Base-by-base conservation (phyloP, 805 yeast genomes). In the Saturnispora quitensis region DNA sequence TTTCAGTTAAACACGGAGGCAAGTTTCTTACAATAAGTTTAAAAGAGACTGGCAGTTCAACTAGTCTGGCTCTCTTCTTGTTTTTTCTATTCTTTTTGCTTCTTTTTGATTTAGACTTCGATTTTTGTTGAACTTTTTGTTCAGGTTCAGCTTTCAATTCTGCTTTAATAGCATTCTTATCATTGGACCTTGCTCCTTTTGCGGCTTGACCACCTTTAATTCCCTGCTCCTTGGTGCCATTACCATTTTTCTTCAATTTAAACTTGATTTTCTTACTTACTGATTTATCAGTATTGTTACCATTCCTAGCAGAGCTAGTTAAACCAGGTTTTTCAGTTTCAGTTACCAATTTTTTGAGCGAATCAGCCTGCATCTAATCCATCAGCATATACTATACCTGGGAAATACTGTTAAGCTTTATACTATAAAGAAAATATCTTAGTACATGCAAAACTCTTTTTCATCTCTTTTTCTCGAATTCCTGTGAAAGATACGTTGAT, bases 1-100 rank as follows among this genome's bases (percentile, higher is more conserved):
- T 58, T 22, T 65, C 62, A 1, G 54, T 45, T 17, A 73, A 56
- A 18, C 58, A 54, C 2, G 81, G 77, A 2, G 81, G 81, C 12
- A 77, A 60, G 7, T 71, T 59, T 50, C 81, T 66, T 2, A 76
- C 61, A 0, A 62, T 65, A 2, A 73, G 45, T 53, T 72, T 72
- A n/a, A 31, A 46, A 20, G 44, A 13, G n/a, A 17, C 36, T 35
- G 18, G 25, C 4, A 17, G 33, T n/a, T 48, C 44, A 27, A 22
- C 24, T 40, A 18, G 18, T 17, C 45, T 8, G 17, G 17, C 31
- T 6, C 34, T 33, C 42, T 38, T 53, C 43, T 50, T 45, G 18
- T 45, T 7, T 33, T 42, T 36, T 28, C 46, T 28, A 33, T 7
- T 35, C 9, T 27, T 40, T 33, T 34, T 43, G 38, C 10, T 13